Conservation (phyloP, 2,329 filamentous ascomycete species). For the Apiospora koreana region DNA sequence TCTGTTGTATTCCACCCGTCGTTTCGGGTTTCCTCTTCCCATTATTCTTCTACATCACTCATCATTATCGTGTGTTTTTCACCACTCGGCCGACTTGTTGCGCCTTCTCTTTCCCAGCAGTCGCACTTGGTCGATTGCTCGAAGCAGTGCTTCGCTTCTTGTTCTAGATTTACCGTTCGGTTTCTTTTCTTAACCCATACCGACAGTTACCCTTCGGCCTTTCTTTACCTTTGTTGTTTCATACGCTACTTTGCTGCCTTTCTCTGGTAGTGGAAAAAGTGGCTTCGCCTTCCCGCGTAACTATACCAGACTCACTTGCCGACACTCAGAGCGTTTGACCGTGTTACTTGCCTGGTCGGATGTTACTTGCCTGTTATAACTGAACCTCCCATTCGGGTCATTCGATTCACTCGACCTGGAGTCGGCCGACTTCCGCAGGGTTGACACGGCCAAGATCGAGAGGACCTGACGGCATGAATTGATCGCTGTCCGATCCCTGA, state of each 20-base stretch:
- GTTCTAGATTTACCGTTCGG: neutral
- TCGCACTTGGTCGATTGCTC: neutral
- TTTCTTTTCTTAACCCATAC: neutral
- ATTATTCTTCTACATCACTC: neutral
- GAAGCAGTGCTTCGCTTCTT: conserved; percentile 4
- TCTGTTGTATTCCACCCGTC: neutral
- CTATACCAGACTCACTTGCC: neutral
- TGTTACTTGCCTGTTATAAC: neutral
- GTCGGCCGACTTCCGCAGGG: neutral
- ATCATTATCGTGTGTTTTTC: neutral
- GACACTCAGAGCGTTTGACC: neutral
- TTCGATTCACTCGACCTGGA: neutral
- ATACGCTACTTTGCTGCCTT: neutral
- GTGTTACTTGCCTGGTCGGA: neutral
- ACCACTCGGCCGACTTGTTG: neutral
- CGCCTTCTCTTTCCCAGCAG: neutral
- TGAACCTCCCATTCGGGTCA: neutral
- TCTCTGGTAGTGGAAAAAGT: neutral
- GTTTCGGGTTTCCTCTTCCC: neutral
- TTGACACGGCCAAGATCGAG: neutral
- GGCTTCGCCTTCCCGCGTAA: too few species aligned
- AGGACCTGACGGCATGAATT: neutral
- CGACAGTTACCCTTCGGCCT: neutral
- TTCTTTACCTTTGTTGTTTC: neutral
- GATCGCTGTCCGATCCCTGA: neutral